Evolutionary conservation across 2,329 filamentous ascomycete species (phyloP).

Genomic region (Beauveria varroae): DNA sequence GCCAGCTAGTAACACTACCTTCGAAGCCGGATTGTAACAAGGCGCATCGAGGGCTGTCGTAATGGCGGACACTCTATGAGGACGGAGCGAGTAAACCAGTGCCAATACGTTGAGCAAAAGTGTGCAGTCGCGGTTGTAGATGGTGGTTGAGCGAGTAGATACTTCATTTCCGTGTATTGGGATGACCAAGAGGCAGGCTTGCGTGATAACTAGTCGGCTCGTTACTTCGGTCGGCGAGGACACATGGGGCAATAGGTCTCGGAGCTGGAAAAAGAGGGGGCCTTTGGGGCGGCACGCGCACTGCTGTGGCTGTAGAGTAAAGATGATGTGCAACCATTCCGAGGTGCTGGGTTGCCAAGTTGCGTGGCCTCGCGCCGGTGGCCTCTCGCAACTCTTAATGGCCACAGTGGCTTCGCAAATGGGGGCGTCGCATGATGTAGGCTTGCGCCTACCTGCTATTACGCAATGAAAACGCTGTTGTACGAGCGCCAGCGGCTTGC

Average conservation of each 20-base stretch:
- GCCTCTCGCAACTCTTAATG: neutral
- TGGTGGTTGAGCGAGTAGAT: neutral
- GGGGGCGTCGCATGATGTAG: neutral
- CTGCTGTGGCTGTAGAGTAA: neutral
- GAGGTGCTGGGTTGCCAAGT: neutral
- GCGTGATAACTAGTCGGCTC: neutral
- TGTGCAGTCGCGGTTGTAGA: neutral
- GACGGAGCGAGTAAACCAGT: neutral
- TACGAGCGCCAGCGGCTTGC: neutral
- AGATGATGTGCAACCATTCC: conserved; percentile 5
- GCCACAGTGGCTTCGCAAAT: neutral
- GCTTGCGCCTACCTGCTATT: neutral
- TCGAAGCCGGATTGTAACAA: neutral
- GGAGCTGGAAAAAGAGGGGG: conserved; percentile 3
- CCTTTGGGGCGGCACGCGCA: neutral
- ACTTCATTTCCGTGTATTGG: neutral
- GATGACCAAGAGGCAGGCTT: neutral
- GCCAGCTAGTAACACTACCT: neutral
- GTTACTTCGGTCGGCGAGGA: neutral
- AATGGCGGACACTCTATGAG: neutral
- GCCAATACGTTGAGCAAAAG: neutral
- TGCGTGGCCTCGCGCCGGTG: neutral
- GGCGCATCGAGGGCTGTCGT: neutral
- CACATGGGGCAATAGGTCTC: neutral
- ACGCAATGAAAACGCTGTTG: neutral